phyloP scores from a whole-genome alignment of 495 filamentous ascomycete species.

The Recurvomyces mirabilis region DNA sequence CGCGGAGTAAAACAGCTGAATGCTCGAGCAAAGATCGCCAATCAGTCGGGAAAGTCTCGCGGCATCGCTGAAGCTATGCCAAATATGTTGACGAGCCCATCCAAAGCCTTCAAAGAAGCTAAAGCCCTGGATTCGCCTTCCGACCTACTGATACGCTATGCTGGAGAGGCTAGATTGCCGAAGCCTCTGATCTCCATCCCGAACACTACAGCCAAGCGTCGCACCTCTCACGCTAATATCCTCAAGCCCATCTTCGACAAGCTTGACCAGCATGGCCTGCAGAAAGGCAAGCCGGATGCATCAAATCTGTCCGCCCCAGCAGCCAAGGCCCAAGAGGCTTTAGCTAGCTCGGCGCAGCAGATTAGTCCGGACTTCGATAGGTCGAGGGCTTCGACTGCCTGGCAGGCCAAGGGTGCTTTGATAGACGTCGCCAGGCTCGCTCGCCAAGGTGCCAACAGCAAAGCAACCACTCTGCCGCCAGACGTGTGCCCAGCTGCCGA shows the following conservation, averaged over 20 bases:
- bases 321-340: neutral
- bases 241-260: constrained; percentile 12
- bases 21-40: neutral
- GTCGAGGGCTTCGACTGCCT: neutral
- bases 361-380: neutral
- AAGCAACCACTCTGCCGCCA: too few species aligned
- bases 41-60: neutral
- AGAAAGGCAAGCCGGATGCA: neutral
- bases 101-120: neutral
- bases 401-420: neutral
- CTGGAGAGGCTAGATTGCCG: neutral
- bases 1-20: too few species aligned
- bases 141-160: neutral
- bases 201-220: constrained; percentile 6
- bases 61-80: neutral
- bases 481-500: too few species aligned
- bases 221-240: constrained; percentile 12
- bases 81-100: neutral
- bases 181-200: neutral
- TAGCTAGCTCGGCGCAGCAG: neutral
- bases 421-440: too few species aligned
- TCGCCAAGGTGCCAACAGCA: too few species aligned
- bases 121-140: neutral
- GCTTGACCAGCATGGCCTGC: constrained; percentile 7
- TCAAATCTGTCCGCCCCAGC: too few species aligned